Evolutionary conservation across 345 rosid genomes (phyloP).

Genomic region (Populus euphratica): DNA sequence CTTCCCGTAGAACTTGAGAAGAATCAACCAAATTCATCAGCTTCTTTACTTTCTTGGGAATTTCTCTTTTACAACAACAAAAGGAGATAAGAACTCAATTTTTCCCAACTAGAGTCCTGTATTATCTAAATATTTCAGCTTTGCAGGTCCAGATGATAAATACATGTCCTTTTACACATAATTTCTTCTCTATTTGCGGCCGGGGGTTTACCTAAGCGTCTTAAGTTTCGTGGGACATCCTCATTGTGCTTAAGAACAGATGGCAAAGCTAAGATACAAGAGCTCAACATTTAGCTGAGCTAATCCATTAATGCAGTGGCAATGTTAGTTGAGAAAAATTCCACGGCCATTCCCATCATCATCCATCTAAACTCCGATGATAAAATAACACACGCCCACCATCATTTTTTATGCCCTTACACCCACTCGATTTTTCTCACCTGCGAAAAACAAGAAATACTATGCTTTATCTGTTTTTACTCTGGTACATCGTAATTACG

Average conservation of each 20-base stretch:
- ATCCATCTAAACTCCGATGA: no score
- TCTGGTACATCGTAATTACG: not conserved
- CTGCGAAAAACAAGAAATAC: not conserved
- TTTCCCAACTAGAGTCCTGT: no score
- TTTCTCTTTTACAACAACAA: no score
- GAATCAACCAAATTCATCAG: no score
- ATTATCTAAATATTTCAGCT: not conserved
- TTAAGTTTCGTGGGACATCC: not conserved
- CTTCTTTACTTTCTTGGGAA: no score
- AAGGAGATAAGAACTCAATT: no score
- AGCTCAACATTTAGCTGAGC: slow-evolving; percentile 12
- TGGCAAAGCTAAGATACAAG: not conserved
- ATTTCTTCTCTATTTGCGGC: not conserved
- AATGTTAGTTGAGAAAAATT: not conserved
- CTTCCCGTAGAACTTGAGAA: no score
- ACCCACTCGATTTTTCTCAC: not conserved
- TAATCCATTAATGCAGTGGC: not conserved
- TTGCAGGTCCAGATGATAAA: not conserved
- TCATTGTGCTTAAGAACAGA: not conserved
- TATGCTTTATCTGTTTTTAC: no score
- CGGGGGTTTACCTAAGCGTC: slow-evolving; percentile 9
- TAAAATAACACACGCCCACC: no score
- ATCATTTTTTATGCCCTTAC: no score
- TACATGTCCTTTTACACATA: no score
- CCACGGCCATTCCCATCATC: not conserved